Evolutionary conservation across 495 filamentous ascomycete genomes (phyloP), one percentile per base, ranked within the genome.

Genomic region (Aspergillus cristatus): DNA sequence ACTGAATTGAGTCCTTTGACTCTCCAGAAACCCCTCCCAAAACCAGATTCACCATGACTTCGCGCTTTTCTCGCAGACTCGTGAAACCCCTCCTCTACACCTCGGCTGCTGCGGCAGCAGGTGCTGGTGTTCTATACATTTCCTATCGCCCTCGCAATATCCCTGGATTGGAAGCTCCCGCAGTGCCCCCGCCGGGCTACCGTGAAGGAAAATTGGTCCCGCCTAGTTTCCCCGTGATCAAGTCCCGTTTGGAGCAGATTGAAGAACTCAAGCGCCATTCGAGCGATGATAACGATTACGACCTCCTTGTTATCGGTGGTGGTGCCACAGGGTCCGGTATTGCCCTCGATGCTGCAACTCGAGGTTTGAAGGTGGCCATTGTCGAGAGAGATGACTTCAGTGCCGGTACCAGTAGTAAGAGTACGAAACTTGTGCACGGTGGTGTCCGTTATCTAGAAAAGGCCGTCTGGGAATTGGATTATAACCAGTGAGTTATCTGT

Each of bases 371-470:
- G 64, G 91, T 98, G 28, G 91, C 91, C 25, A 58, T 94, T 30
- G 80, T 98, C n/a, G 91, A 98, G 59, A 70, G 87, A 35, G 91
- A 97, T 53, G 91, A 98, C 60, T 98, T 98, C 62, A 83, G 80
- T 51, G 76, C 79, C 45, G 91, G 91, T 14, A 98, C 91, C 11
- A 94, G 86, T 60, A 90, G 83, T 54, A 98, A 98, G 65, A 91
- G 84, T 62, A 98, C 91, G 22, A 98, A 98, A 60, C 68, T 98
- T 41, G 91, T 98, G 2, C 91, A 98, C 60, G 91, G 91, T 42
- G 91, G 91, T 50, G 91, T 98, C 32, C 73, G 91, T 41, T 98
- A 98, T 55, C 66, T 98, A 36, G 91, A 98, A 57, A 97, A 98
- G 66, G 91, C 91, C 28, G 79, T 98, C 32, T 96, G 83, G 81